Evolutionary conservation across 2,329 filamentous ascomycete species (phyloP), one percentile per base, ranked within the genome.

Genomic region (Pseudogymnoascus verrucosus): DNA sequence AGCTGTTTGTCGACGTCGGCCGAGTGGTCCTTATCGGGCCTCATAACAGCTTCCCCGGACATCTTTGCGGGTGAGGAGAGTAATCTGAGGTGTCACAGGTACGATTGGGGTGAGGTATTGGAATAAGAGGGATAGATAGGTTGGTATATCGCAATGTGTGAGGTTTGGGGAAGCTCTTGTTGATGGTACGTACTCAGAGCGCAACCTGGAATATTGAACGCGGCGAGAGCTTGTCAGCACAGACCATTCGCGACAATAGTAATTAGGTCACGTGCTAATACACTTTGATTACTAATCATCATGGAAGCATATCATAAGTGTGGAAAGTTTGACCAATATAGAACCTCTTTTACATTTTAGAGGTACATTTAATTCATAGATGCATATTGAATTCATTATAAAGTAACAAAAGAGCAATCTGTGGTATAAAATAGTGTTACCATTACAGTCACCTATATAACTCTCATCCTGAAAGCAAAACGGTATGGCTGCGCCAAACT

Each of bases 11-110:
- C 93, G 73, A 91, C 91, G 79, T 98, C 93, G 80, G 96, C 96
- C 74, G 90, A 89, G 85, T 90, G 97, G 87, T 99, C 95, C 89
- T 96, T 97, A 83, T 99, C 95, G 74, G 93, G 91, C 68, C 76
- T 77, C 62, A 72, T 67, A 57, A 76, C 68, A 62, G 67, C 65
- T 67, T 69, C 73, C 47, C 71, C 71, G 11, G 74, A 74, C 74
- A 74, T 74, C 26, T 60, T 71, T 64, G 62, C 62, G 19, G 51
- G 26, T 39, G 62, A 23, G 16, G n/a, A 62, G 31, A 62, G 61
- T 54, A 57, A 47, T n/a, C 34, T 62, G 34, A 37, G 39, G 39
- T 59, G 19, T 31, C 21, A 37, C 34, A 47, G 12, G 59, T 60
- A 39, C 12, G 12, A 60, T 23, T 60, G 37, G 23, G 19, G 37